Evolutionary conservation across 179 eudicot species (phyloP).

Genomic region (Heliamphora ciliata): DNA sequence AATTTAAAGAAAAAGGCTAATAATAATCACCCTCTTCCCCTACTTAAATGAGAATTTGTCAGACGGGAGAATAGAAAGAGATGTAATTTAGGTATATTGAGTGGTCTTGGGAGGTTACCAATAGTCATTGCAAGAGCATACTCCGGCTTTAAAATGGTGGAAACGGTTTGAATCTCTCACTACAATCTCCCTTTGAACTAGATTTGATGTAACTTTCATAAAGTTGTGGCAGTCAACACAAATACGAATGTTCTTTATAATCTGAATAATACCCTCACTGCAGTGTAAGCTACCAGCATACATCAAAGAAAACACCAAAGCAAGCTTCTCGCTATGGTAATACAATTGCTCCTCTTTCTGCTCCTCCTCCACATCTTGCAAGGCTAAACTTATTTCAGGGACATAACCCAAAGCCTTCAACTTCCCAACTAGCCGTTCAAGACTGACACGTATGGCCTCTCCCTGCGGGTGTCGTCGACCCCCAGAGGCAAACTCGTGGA

Average conservation of each 20-base stretch:
- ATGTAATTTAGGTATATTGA: background rate
- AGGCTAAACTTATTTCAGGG: conserved; percentile 28
- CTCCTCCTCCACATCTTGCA: conserved; percentile 39
- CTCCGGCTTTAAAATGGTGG: conserved; percentile 30
- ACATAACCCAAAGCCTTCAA: conserved; percentile 34
- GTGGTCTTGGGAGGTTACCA: conserved; percentile 21
- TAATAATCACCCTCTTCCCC: background rate
- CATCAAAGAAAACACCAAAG: conserved; percentile 33
- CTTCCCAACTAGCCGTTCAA: conserved; percentile 20
- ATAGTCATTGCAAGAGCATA: conserved; percentile 37
- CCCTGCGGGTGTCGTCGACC: conserved; percentile 29
- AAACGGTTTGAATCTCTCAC: conserved; percentile 10
- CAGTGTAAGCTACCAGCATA: conserved; percentile 1
- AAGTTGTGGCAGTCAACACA: conserved; percentile 40
- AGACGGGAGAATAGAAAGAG: background rate
- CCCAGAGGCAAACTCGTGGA: conserved; percentile 41
- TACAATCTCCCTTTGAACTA: conserved; percentile 26
- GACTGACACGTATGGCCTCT: conserved; percentile 20
- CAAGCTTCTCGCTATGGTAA: conserved; percentile 42
- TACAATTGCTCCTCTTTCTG: conserved; percentile 37
- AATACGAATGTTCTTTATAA: conserved; percentile 35
- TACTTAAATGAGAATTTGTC: background rate
- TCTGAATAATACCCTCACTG: conserved; percentile 21
- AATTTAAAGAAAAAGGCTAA: background rate
- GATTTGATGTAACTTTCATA: conserved; percentile 28